These are phyloP conservation scores for Epichloe baconii DNA, from an alignment of 2,329 filamentous ascomycete genomes.

Conservation along the genomic window DNA sequence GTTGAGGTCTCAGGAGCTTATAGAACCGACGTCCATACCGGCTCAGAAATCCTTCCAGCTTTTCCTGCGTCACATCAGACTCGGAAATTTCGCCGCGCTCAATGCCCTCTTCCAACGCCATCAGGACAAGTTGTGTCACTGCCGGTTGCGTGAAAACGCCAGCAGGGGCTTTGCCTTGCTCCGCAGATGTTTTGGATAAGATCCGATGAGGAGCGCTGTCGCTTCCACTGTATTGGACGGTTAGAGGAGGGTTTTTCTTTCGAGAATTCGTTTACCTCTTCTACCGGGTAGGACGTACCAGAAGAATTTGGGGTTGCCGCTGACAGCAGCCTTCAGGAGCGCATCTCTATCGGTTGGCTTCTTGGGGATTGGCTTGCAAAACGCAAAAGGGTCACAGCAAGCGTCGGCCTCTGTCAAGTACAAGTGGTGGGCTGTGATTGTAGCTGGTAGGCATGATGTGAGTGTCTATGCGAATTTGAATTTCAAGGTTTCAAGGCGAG, in stretches of 20 bases:
- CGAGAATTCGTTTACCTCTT: neutral
- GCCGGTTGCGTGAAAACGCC: constrained; percentile 73
- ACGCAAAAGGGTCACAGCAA: constrained; percentile 44
- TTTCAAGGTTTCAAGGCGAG: neutral
- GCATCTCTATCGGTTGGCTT: constrained; percentile 60
- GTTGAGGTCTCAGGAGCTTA: constrained; percentile 17
- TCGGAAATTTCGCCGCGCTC: constrained; percentile 37
- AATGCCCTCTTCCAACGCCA: constrained; percentile 48
- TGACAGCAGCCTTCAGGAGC: constrained; percentile 50
- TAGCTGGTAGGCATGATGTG: constrained; percentile 19
- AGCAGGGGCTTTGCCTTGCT: constrained; percentile 46
- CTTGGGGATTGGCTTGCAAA: constrained; percentile 70
- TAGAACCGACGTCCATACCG: constrained; percentile 42
- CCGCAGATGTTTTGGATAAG: constrained; percentile 37
- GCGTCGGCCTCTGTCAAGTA: constrained; percentile 65
- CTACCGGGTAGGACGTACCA: constrained; percentile 23
- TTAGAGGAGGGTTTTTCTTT: too few relatives aligned
- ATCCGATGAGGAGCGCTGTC: constrained; percentile 54
- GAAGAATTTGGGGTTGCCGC: constrained; percentile 55
- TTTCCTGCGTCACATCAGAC: constrained; percentile 39
- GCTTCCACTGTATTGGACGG: constrained; percentile 27
- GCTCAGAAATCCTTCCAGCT: constrained; percentile 41
- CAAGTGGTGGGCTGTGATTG: constrained; percentile 79
- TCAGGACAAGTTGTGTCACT: constrained; percentile 50
- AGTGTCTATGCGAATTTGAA: neutral